phyloP scores from a whole-genome alignment of 2,329 filamentous ascomycete species.

The Penicillium sp. region DNA sequence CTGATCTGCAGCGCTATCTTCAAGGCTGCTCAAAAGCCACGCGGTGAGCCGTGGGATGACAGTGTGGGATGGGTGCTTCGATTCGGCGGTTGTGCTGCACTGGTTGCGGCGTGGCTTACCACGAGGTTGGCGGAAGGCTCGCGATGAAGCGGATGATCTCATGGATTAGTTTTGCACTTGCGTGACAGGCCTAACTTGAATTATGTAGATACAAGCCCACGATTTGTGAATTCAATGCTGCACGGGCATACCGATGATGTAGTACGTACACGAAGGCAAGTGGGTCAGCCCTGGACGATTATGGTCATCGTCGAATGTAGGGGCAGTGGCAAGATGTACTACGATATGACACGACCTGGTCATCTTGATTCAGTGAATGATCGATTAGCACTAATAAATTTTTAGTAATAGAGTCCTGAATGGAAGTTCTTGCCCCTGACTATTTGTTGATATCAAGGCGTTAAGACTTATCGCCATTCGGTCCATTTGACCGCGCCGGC shows the following conservation, averaged over 20 bases:
- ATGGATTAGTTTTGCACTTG: not conserved
- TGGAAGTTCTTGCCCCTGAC: not conserved
- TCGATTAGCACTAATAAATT: not conserved
- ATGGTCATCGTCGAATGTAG: slow-evolving; percentile 8
- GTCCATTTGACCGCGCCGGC: slow-evolving; percentile 1
- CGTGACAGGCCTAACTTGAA: not conserved
- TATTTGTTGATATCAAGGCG: not conserved
- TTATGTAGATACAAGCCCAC: not conserved
- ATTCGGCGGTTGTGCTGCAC: slow-evolving; percentile 76
- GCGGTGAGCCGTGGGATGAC: slow-evolving; percentile 80
- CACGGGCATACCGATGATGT: slow-evolving; percentile 17
- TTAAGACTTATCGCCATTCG: not conserved
- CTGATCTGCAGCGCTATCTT: slow-evolving; percentile 84
- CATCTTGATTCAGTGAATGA: not conserved
- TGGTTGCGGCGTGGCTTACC: slow-evolving; percentile 76
- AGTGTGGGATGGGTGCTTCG: slow-evolving; percentile 86
- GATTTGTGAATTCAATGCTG: not conserved
- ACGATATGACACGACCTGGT: not conserved
- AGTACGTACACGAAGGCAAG: slow-evolving; percentile 6
- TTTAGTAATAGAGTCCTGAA: not conserved
- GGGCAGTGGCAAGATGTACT: slow-evolving; percentile 6
- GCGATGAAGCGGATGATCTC: not conserved
- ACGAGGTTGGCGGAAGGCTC: slow-evolving; percentile 66
- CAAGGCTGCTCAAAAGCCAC: slow-evolving; percentile 80
- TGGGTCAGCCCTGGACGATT: slow-evolving; percentile 16